phyloP scores from a whole-genome alignment of 2,329 filamentous ascomycete genomes.

The Aspergillus fischeri region DNA sequence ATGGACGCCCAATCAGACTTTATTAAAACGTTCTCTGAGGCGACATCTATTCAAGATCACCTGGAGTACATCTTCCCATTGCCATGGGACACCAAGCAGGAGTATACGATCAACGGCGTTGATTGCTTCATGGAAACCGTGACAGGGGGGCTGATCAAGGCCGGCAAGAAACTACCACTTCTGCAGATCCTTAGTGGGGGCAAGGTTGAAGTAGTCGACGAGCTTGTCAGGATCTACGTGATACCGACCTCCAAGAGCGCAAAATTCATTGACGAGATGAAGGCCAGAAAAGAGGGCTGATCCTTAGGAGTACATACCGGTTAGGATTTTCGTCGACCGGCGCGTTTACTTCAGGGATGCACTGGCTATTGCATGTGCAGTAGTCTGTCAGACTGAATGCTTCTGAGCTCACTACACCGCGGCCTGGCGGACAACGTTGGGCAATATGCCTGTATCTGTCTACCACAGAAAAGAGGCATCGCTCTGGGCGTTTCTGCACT shows the following conservation, averaged over 20 bases:
- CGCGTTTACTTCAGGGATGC: not conserved
- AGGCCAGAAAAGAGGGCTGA: slow-evolving; percentile 58
- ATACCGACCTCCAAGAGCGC: slow-evolving; percentile 67
- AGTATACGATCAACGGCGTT: slow-evolving; percentile 63
- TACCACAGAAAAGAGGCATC: not conserved
- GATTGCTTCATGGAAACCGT: slow-evolving; percentile 88
- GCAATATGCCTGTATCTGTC: not conserved
- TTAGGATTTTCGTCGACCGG: not conserved
- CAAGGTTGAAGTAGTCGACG: slow-evolving; percentile 83
- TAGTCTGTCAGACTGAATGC: not conserved
- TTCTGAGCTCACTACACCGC: not conserved
- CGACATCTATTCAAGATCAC: slow-evolving; percentile 69
- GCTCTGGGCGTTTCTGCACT: not conserved
- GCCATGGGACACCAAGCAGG: slow-evolving; percentile 72
- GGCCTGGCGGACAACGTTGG: not conserved
- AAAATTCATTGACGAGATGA: slow-evolving; percentile 81
- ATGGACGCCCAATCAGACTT: slow-evolving; percentile 80
- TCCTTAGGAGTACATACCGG: not conserved
- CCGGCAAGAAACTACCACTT: slow-evolving; percentile 77
- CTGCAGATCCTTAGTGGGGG: slow-evolving; percentile 70
- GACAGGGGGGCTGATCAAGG: slow-evolving; percentile 76
- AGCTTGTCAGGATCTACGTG: slow-evolving; percentile 76
- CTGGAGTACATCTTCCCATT: slow-evolving; percentile 80
- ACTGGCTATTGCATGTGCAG: not conserved
- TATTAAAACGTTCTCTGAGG: slow-evolving; percentile 80